Percentiles rank a stretch among this genome's conserved stretches.
Conservation (phyloP, 768 basidiomycete species). For the Serendipita indica region DNA sequence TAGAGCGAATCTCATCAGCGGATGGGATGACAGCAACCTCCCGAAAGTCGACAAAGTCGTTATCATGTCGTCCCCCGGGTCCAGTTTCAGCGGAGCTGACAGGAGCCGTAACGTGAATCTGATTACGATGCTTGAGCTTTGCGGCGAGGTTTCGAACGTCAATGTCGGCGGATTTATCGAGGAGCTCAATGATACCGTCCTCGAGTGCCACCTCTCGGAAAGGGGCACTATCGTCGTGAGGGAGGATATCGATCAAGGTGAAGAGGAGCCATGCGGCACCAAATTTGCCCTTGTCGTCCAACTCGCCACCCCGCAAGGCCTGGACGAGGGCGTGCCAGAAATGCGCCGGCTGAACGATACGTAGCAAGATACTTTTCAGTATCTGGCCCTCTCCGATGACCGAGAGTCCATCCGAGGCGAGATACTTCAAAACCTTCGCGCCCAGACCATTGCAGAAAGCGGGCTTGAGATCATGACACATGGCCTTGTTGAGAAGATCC, state of each 20-base stretch:
- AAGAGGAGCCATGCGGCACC: constrained; percentile 37
- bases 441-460: constrained; percentile 32
- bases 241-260: constrained; percentile 31
- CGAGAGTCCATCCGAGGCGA: constrained; percentile 27
- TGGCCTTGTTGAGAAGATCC: constrained; percentile 26
- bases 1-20: constrained; percentile 37
- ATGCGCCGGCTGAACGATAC: constrained; percentile 35
- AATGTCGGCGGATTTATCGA: constrained; percentile 18
- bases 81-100: constrained; percentile 19
- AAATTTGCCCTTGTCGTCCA: constrained; percentile 23
- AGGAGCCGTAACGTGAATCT: constrained; percentile 18
- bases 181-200: constrained; percentile 19
- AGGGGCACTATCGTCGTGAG: constrained; percentile 19
- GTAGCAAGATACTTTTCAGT: constrained; percentile 26
- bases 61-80: constrained; percentile 57
- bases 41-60: constrained; percentile 48
- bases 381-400: constrained; percentile 30
- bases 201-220: constrained; percentile 30
- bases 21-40: constrained; percentile 50
- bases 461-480: constrained; percentile 27
- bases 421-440: constrained; percentile 24
- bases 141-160: constrained; percentile 22
- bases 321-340: constrained; percentile 29
- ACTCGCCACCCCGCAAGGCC: constrained; percentile 14
- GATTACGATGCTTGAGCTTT: constrained; percentile 29